Conservation (phyloP, 306 rosid species). For the Fragaria ananassa region DNA sequence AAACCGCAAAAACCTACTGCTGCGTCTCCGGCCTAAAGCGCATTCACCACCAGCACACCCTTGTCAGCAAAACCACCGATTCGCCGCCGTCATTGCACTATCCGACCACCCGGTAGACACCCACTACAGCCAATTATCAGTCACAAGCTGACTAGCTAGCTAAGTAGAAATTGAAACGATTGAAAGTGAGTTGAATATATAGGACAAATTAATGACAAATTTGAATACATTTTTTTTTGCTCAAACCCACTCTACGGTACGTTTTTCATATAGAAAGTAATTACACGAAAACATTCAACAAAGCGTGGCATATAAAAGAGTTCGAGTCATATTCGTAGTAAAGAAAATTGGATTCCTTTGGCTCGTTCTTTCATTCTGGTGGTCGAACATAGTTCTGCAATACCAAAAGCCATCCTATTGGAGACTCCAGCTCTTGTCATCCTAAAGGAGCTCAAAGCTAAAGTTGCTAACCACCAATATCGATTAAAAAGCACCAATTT, state of each 20-base stretch:
- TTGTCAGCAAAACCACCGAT: too few species aligned
- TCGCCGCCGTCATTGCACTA: neutral
- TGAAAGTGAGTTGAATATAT: too few species aligned
- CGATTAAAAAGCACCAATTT: neutral
- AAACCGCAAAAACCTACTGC: too few species aligned
- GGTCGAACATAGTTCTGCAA: neutral
- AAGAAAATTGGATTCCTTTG: neutral
- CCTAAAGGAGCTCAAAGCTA: neutral
- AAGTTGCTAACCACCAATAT: neutral
- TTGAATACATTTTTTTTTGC: too few species aligned
- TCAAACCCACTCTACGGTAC: neutral
- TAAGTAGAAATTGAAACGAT: neutral
- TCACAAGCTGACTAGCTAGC: neutral
- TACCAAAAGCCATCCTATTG: neutral
- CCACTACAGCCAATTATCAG: too few species aligned
- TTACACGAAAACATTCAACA: neutral
- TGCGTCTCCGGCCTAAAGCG: too few species aligned
- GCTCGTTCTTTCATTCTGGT: neutral
- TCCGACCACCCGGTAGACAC: neutral
- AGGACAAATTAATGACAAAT: neutral
- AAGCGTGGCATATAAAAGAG: neutral
- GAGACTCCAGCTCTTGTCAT: neutral
- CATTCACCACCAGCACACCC: too few species aligned
- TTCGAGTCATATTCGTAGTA: neutral
- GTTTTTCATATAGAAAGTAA: neutral